Percentiles rank a stretch among this genome's conserved stretches.
Conservation (phyloP, 805 yeast genomes). For the Starmerella davenportii region DNA sequence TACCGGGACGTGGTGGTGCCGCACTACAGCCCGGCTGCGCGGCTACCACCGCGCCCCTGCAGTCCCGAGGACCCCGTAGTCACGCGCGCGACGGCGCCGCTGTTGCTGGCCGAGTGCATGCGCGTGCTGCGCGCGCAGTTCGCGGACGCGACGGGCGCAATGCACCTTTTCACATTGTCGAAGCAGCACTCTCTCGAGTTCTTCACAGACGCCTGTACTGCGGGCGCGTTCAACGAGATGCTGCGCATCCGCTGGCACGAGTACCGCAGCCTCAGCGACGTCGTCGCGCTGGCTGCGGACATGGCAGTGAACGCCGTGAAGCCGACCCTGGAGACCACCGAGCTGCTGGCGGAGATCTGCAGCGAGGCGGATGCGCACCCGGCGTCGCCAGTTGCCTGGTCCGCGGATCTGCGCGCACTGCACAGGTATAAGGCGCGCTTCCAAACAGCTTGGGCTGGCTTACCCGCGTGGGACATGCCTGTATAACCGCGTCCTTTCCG, state of each 20-base stretch:
- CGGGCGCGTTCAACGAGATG: constrained; percentile 26
- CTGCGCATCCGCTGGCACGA: constrained; percentile 26
- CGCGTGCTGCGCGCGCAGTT: constrained; percentile 13
- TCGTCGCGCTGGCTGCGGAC: constrained; percentile 25
- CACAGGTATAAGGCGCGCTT: background rate
- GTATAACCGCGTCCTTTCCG: too few relatives aligned
- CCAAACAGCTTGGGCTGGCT: background rate
- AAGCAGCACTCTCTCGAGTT: constrained; percentile 24
- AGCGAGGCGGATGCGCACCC: constrained; percentile 11
- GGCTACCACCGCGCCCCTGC: background rate
- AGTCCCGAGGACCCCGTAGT: constrained; percentile 2
- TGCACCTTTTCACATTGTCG: constrained; percentile 24
- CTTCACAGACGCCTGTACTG: constrained; percentile 25
- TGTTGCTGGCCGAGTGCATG: constrained; percentile 9
- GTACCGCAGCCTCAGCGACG: constrained; percentile 24
- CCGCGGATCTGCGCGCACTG: background rate
- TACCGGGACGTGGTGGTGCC: constrained; percentile 13
- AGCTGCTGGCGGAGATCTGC: constrained; percentile 17
- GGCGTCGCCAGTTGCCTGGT: too few relatives aligned
- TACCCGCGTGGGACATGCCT: too few relatives aligned
- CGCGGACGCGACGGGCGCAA: constrained; percentile 22
- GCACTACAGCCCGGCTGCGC: constrained; percentile 2
- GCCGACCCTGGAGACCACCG: constrained; percentile 23
- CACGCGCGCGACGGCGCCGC: constrained; percentile 8
- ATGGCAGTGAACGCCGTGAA: constrained; percentile 28